phyloP scores from a whole-genome alignment of 1,284 basidiomycete genomes.

The Pholiota adiposa region DNA sequence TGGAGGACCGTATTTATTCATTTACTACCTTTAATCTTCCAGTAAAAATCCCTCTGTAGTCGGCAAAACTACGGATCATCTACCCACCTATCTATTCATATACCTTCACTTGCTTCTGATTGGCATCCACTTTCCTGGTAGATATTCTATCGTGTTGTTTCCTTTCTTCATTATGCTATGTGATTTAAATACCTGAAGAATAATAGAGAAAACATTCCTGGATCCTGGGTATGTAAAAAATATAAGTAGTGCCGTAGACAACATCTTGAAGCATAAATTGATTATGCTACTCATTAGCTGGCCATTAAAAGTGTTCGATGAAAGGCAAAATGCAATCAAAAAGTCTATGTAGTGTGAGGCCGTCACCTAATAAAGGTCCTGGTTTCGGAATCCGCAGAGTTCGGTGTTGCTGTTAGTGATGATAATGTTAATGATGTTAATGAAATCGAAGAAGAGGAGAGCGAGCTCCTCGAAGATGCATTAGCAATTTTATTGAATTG shows the following conservation, averaged over 20 bases:
- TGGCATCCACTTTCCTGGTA: neutral
- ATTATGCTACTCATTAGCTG: conserved; percentile 1
- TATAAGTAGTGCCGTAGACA: conserved; percentile 2
- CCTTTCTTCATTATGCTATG: neutral
- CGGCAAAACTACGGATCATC: neutral
- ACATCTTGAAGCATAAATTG: conserved; percentile 4
- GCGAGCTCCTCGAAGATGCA: conserved; percentile 29
- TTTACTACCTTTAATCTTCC: neutral
- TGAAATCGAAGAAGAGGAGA: conserved; percentile 24
- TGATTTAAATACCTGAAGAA: neutral
- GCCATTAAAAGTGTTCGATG: neutral
- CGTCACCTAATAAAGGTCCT: conserved; percentile 21
- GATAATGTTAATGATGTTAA: conserved; percentile 13
- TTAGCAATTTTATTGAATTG: conserved; percentile 26
- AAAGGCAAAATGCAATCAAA: neutral
- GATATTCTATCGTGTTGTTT: neutral
- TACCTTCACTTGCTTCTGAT: neutral
- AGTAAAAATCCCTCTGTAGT: neutral
- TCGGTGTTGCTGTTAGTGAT: conserved; percentile 23
- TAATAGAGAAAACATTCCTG: neutral
- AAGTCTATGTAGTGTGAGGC: neutral
- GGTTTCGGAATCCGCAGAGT: conserved; percentile 27
- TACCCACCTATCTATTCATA: neutral
- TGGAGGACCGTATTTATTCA: neutral
- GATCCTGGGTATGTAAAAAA: conserved; percentile 17